Conservation (phyloP, 164 flowering plant genomes). For the Vitis rupestris region DNA sequence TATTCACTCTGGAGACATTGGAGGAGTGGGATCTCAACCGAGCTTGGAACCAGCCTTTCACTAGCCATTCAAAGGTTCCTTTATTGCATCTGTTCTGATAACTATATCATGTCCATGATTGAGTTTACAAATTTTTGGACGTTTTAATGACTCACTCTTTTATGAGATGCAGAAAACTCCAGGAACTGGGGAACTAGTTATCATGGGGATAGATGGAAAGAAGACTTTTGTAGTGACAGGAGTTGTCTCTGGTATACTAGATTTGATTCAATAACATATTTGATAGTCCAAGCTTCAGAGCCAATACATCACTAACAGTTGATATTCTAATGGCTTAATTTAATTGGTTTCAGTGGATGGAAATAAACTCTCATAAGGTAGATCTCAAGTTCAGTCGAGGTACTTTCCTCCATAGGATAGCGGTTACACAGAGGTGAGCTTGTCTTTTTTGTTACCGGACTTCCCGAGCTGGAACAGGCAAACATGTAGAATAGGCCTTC, state of each 20-base stretch:
- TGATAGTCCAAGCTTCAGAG: background rate
- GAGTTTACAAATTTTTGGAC: background rate
- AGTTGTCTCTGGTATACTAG: conserved; percentile 50
- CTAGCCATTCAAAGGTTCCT: conserved; percentile 21
- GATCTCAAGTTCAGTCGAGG: conserved; percentile 51
- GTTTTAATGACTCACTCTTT: background rate
- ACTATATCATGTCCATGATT: background rate
- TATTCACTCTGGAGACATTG: conserved; percentile 33
- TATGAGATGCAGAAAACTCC: conserved; percentile 51
- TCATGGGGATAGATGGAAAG: conserved; percentile 43
- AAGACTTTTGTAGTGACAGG: conserved; percentile 57
- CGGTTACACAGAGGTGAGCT: conserved; percentile 54
- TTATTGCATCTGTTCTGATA: background rate
- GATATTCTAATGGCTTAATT: background rate
- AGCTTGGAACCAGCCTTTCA: conserved; percentile 49
- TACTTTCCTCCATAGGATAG: conserved; percentile 53
- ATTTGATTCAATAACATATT: background rate
- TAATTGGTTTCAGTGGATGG: conserved; percentile 52
- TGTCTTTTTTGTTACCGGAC: background rate
- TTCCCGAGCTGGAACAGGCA: too few species aligned
- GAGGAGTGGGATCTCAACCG: conserved; percentile 46
- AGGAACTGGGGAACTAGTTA: conserved; percentile 60
- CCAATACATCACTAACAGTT: background rate
- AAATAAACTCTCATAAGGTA: conserved; percentile 42
- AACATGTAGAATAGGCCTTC: too few species aligned